Conservation (phyloP, 805 yeast species). For the Debaryomyces maramus region DNA sequence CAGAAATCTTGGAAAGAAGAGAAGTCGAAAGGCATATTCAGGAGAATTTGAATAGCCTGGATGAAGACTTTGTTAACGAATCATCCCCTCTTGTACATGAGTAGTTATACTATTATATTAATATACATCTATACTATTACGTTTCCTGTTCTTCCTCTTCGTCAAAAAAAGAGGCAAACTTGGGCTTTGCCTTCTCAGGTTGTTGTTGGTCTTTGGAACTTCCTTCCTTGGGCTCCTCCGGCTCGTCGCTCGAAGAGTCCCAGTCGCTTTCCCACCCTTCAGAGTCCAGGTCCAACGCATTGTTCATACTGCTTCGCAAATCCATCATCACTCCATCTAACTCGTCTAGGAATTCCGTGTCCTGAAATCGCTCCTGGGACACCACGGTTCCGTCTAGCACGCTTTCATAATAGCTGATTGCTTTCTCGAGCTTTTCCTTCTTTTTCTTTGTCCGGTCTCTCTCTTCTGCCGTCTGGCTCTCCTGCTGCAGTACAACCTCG, state of each 20-base stretch:
- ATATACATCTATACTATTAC: too few relatives aligned
- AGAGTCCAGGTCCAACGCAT: conserved; percentile 3
- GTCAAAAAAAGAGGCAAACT: conserved; percentile 7
- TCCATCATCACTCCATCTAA: conserved; percentile 7
- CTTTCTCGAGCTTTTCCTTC: conserved; percentile 6
- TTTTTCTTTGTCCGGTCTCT: not conserved
- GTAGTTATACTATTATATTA: too few relatives aligned
- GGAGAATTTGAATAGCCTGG: conserved; percentile 21
- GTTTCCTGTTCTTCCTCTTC: conserved; percentile 3
- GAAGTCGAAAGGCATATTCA: conserved; percentile 31
- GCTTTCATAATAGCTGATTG: conserved; percentile 7
- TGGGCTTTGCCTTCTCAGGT: not conserved
- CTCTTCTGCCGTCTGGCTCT: not conserved
- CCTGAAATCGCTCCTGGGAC: conserved; percentile 1
- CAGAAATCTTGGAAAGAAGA: conserved; percentile 27
- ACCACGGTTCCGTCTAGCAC: conserved; percentile 3
- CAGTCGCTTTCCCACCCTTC: not conserved
- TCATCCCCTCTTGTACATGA: too few relatives aligned
- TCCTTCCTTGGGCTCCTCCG: not conserved
- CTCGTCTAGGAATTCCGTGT: conserved; percentile 4
- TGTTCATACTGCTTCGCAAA: conserved; percentile 2
- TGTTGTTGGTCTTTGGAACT: not conserved
- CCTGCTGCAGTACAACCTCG: not conserved
- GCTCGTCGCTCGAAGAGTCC: not conserved
- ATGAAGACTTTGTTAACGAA: too few relatives aligned